Percentiles rank a stretch among this genome's conserved stretches.
Conservation (phyloP, 1,284 basidiomycete genomes). For the Sporisorium reilianum region DNA sequence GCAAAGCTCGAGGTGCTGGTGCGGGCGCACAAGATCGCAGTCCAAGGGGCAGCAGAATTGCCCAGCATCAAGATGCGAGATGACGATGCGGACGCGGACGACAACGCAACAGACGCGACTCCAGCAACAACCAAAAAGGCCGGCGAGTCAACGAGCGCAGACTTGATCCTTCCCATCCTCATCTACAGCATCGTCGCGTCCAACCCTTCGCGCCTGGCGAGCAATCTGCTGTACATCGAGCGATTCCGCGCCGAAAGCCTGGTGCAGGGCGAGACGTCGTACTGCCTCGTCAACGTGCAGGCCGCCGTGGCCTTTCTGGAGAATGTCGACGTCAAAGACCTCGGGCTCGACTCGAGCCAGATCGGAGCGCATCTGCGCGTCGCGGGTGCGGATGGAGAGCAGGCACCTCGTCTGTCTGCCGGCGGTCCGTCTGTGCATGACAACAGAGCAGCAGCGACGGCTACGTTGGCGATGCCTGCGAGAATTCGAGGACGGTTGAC, state of each 20-base stretch:
- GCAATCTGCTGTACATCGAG: conserved; percentile 84
- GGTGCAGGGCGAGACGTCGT: conserved; percentile 84
- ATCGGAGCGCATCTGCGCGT: conserved; percentile 13
- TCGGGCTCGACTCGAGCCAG: conserved; percentile 77
- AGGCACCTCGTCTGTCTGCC: not conserved
- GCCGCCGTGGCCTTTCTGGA: conserved; percentile 94
- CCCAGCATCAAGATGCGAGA: conserved; percentile 34
- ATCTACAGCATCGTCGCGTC: conserved; percentile 91
- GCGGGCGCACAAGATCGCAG: conserved; percentile 82
- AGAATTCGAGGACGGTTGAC: conserved; percentile 80
- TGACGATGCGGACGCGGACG: conserved; percentile 13
- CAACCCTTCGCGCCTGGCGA: conserved; percentile 84
- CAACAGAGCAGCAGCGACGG: not conserved
- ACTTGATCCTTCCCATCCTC: conserved; percentile 86
- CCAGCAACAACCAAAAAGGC: not conserved
- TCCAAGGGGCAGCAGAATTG: conserved; percentile 73
- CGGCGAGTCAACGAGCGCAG: conserved; percentile 69
- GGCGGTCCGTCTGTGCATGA: conserved; percentile 37
- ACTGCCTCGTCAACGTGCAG: conserved; percentile 91
- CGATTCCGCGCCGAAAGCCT: conserved; percentile 81
- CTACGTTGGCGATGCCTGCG: conserved; percentile 49
- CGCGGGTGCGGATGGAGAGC: not conserved
- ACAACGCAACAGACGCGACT: not conserved
- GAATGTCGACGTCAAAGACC: conserved; percentile 84
- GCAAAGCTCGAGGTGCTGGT: conserved; percentile 85